Conservation (phyloP, 169 alveolate species). For the Perkinsus chesapeaki region DNA sequence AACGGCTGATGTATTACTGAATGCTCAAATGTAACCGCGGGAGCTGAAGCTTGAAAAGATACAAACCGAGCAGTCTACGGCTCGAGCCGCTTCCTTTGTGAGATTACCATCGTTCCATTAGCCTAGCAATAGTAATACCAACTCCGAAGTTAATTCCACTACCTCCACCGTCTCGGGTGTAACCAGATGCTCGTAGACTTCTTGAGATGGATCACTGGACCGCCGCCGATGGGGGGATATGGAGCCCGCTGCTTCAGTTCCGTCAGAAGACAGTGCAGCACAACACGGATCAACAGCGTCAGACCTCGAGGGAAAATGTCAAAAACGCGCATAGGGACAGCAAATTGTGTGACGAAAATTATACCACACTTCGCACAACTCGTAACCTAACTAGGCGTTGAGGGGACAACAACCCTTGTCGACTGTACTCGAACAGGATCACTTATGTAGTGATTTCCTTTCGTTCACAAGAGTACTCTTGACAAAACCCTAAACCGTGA, state of each 20-base stretch:
- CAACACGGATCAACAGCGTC: not conserved
- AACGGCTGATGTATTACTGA: too few species aligned
- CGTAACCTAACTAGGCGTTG: not conserved
- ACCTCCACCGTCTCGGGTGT: not conserved
- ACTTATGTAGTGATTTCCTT: conserved; percentile 1
- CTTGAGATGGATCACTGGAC: not conserved
- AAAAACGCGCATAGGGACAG: not conserved
- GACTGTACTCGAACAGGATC: conserved; percentile 4
- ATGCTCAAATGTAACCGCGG: not conserved
- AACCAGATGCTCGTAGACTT: not conserved
- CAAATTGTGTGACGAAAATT: not conserved
- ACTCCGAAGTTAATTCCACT: not conserved
- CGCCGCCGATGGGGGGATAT: not conserved
- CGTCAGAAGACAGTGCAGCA: not conserved
- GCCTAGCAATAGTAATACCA: not conserved
- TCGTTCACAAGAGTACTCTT: conserved; percentile 3
- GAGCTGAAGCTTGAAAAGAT: not conserved
- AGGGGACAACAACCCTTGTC: not conserved
- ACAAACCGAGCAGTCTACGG: not conserved
- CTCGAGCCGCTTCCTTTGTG: not conserved
- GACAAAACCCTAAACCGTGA: conserved; percentile 4
- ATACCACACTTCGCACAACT: not conserved
- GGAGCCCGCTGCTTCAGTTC: not conserved
- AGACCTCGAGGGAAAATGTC: not conserved
- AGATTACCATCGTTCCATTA: not conserved